Conservation (phyloP, 2,329 filamentous ascomycete species). For the Venturia nashicola region DNA sequence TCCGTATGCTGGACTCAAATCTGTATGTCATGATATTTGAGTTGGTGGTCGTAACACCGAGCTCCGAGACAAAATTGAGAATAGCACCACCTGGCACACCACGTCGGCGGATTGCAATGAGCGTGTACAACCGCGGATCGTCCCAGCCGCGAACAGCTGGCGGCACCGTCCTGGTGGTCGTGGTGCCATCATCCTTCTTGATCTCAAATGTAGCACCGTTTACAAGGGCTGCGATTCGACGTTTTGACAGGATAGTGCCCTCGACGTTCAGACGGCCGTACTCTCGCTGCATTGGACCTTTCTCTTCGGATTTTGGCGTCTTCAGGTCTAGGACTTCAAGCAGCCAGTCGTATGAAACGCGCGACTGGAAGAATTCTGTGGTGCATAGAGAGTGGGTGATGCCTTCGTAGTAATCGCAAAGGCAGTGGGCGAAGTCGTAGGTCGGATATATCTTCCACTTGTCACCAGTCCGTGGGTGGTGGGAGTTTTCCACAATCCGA, state of each 20-base stretch:
- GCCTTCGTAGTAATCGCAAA: conserved; percentile 83
- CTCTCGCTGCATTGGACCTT: conserved; percentile 76
- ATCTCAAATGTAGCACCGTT: conserved; percentile 41
- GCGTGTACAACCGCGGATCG: conserved; percentile 78
- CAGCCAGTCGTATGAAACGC: conserved; percentile 85
- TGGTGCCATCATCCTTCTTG: conserved; percentile 30
- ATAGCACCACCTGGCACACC: conserved; percentile 83
- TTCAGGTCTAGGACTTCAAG: conserved; percentile 73
- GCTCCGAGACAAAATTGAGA: conserved; percentile 78
- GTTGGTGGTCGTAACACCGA: conserved; percentile 75
- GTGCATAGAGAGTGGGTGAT: conserved; percentile 92
- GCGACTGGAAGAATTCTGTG: conserved; percentile 75
- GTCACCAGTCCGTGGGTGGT: conserved; percentile 67
- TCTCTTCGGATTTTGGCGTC: conserved; percentile 44
- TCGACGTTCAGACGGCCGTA: conserved; percentile 67
- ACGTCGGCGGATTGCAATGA: conserved; percentile 70
- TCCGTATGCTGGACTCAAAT: conserved; percentile 77
- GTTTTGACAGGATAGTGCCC: conserved; percentile 79
- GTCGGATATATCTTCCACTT: conserved; percentile 93
- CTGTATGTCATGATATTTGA: conserved; percentile 68
- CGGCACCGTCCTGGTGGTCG: conserved; percentile 25
- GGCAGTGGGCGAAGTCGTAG: conserved; percentile 83
- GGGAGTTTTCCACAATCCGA: conserved; percentile 60
- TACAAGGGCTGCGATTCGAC: conserved; percentile 70
- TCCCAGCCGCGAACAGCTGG: conserved; percentile 73